Evolutionary conservation across 805 yeast species (phyloP), one percentile per base, ranked within the genome.

Genomic region (Middelhovenomyces tepae): DNA sequence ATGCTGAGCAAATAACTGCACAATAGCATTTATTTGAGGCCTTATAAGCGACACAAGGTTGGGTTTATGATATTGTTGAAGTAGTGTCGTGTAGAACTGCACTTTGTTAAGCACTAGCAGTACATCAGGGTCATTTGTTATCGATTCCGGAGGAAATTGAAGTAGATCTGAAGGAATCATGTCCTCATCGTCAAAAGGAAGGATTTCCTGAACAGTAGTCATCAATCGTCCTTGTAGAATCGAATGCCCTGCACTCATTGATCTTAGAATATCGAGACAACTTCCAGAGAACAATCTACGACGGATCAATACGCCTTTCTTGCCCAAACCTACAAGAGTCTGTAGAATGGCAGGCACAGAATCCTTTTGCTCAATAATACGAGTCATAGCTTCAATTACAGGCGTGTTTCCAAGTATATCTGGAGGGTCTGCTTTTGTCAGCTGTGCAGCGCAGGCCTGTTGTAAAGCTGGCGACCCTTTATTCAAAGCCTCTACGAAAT

Each of bases 341-440:
- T 38, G 40, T 15, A 37, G 29, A 1, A 57, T 44, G 7, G 37
- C 42, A 16, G 46, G 39, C 2, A 48, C 35, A 2, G 50, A 42
- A 2, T 38, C 39, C 3, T 43, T 38, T 21, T 47, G n/a, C n/a
- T n/a, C 29, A 26, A 26, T 16, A 7, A 26, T 20, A 16, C 20
- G 15, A 17, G 59, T 41, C 21, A 62, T 16, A 13, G 41, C 40
- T 9, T 41, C 34, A 10, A 55, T 30, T 4, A 60, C 34, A 3
- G 53, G 47, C 0, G 62, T 51, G 30, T 53, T 56, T 7, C 60
- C 59, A 10, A 59, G 35, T n/a, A 56, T 22, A 36, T 57, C 64
- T 3, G 56, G 41, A 2, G 62, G 60, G 5, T 45, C 39, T 4
- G 59, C 53, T 21, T 42, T 45, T 4, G 37, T 18, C 4, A 61